Conservation (phyloP, 495 filamentous ascomycete genomes). For the Hypoxylon perforatum region DNA sequence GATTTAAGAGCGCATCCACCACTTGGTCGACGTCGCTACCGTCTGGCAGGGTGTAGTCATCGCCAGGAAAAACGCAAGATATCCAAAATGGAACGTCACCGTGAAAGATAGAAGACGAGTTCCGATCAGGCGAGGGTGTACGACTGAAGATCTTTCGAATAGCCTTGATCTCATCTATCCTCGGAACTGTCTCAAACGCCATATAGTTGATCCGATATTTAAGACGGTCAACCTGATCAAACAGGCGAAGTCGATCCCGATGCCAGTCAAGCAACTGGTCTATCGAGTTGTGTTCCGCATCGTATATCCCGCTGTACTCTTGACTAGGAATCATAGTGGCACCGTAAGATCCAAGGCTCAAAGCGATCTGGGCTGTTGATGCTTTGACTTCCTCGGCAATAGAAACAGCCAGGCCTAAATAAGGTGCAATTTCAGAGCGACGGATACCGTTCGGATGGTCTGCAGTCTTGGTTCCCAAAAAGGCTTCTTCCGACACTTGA, state of each 20-base stretch:
- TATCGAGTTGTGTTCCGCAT: constrained; percentile 54
- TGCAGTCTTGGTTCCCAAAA: constrained; percentile 50
- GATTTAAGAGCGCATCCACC: constrained; percentile 55
- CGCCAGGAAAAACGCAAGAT: constrained; percentile 68
- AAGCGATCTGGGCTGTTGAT: constrained; percentile 49
- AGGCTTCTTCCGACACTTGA: constrained; percentile 67
- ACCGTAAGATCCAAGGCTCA: constrained; percentile 73
- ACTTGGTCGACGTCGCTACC: constrained; percentile 57
- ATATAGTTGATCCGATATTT: constrained; percentile 60
- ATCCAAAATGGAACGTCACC: constrained; percentile 65
- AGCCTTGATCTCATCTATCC: constrained; percentile 68
- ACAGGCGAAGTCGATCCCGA: constrained; percentile 60
- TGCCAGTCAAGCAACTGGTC: constrained; percentile 66
- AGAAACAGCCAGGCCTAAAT: constrained; percentile 48
- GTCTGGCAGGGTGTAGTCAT: constrained; percentile 57
- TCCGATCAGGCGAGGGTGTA: constrained; percentile 16
- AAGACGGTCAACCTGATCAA: constrained; percentile 44
- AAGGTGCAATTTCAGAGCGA: constrained; percentile 34
- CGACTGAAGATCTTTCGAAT: constrained; percentile 58
- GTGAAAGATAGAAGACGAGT: constrained; percentile 3
- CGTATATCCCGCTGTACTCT: constrained; percentile 73
- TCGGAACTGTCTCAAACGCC: constrained; percentile 72
- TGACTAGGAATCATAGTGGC: constrained; percentile 70
- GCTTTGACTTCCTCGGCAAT: constrained; percentile 50
- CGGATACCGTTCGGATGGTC: constrained; percentile 38